phyloP scores from a whole-genome alignment of 2,329 filamentous ascomycete genomes.

The Teratosphaeria pseudoeucalypti region DNA sequence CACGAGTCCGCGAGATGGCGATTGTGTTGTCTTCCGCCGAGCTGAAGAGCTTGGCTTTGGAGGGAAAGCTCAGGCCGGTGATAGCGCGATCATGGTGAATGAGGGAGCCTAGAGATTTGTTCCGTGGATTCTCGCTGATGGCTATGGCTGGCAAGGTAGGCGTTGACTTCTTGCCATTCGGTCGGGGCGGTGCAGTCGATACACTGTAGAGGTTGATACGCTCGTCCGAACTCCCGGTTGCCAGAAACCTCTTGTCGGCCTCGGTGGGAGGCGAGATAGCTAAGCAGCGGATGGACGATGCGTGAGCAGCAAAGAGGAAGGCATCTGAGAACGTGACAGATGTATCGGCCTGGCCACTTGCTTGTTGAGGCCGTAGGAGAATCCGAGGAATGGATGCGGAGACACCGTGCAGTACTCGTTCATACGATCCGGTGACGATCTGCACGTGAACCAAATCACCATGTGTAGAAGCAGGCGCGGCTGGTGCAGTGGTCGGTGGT shows the following conservation, averaged over 20 bases:
- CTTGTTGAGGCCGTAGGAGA: conserved; percentile 10
- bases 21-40: conserved; percentile 85
- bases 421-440: conserved; percentile 87
- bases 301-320: conserved; percentile 91
- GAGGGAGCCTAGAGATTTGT: conserved; percentile 77
- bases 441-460: conserved; percentile 54
- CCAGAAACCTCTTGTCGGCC: conserved; percentile 72
- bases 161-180: conserved; percentile 50
- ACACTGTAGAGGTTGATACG: conserved; percentile 90
- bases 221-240: conserved; percentile 86
- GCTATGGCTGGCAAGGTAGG: conserved; percentile 56
- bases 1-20: conserved; percentile 73
- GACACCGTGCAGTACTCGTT: conserved; percentile 82
- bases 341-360: conserved; percentile 5
- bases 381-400: conserved; percentile 56
- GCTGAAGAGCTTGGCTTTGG: conserved; percentile 77
- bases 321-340: conserved; percentile 69
- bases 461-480: background rate
- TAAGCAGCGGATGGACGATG: conserved; percentile 79
- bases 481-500: background rate
- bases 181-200: conserved; percentile 45
- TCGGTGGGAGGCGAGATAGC: conserved; percentile 60
- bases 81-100: conserved; percentile 78
- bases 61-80: conserved; percentile 71
- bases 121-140: conserved; percentile 73